Evolutionary conservation across 208 protist genomes (phyloP), one percentile per base, ranked within the genome.

Genomic region (Acanthamoeba royreba): DNA sequence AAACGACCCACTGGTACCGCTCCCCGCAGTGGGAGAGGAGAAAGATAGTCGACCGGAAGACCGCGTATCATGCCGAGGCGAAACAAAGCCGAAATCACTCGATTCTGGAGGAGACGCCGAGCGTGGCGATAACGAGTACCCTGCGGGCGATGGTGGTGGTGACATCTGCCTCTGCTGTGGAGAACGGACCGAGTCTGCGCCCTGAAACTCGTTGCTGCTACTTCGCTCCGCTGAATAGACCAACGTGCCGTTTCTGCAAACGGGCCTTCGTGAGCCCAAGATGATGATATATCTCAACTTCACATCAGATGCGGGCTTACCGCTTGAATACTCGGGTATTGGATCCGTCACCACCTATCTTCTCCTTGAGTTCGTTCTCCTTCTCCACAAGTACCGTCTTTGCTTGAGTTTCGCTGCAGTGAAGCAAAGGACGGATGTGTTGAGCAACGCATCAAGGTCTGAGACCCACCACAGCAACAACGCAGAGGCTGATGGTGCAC

Each of bases 311-410:
- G 33, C 25, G 69, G 5, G 31, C 25, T 8, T 53, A 85, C 74
- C 74, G 15, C 43, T 47, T 53, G 43, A 85, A 85, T 3, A 85
- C n/a, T 5, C 74, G 74, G 11, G 74, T 47, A 45, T 85, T 85
- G 43, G 38, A 33, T 22, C 74, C 74, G 9, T 85, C 74, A 45
- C 74, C 38, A 7, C 74, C n/a, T 4, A 53, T 45, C 43, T 85
- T 85, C 43, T 85, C 74, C n/a, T 47, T 53, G 43, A 85, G 38
- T 33, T 85, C 74, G 43, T 85, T 85, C 74, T 85, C 74, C 74
- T 85, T 85, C 74, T 85, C 74, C 28, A 85, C 4, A 0, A 85
- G 5, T 22, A 85, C 74, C 5, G 74, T 85, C 22, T 85, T 85
- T 40, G 74, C 74, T 11, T 85, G n/a, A 13, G 46, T 45, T 45